phyloP scores from a whole-genome alignment of 805 yeast species.

The Sporopachydermia quercuum region DNA sequence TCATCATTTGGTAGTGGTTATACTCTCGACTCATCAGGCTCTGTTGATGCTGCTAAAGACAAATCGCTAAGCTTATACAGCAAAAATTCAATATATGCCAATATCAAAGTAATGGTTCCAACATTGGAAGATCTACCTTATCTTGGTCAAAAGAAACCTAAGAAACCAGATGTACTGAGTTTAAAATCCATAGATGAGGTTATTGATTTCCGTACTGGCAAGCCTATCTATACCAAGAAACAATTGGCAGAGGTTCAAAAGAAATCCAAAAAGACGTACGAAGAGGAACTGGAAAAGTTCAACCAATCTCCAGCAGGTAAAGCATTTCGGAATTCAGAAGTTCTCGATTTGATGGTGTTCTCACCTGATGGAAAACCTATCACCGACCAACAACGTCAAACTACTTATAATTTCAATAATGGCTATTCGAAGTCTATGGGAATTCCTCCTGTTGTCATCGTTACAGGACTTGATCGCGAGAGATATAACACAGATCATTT shows the following conservation, averaged over 20 bases:
- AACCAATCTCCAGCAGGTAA: neutral
- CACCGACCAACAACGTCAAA: neutral
- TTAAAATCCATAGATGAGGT: neutral
- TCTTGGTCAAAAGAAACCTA: neutral
- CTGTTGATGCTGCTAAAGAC: neutral
- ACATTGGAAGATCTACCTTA: neutral
- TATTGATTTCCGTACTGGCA: neutral
- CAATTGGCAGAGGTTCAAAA: neutral
- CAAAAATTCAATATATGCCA: neutral
- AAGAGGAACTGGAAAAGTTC: neutral
- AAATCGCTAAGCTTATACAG: neutral
- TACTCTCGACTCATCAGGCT: neutral
- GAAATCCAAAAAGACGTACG: neutral
- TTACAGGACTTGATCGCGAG: conserved; percentile 66
- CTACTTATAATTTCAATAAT: neutral
- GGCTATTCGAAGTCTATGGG: neutral
- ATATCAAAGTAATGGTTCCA: neutral
- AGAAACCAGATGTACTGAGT: neutral
- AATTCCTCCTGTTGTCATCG: conserved; percentile 38
- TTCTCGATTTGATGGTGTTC: neutral
- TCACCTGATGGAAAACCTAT: neutral
- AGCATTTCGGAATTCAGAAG: neutral
- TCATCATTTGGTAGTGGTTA: neutral
- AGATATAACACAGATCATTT: conserved; percentile 43
- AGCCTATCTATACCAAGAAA: neutral